Conservation (phyloP, 129 eudicot genomes). For the Lactuca saligna region DNA sequence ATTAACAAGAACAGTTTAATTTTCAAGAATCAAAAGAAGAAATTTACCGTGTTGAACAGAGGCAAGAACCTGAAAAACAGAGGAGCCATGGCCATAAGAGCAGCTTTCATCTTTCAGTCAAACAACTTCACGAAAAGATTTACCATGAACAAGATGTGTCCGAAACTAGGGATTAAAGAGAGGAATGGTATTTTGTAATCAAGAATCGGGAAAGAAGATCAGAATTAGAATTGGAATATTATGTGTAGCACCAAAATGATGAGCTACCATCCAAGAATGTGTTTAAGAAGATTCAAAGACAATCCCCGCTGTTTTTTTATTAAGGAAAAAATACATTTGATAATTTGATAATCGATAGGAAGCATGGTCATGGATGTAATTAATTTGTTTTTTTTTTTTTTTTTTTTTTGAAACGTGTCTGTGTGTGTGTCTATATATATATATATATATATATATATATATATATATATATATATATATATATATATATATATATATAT, state of each 20-base stretch:
- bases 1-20: neutral
- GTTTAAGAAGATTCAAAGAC: neutral
- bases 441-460: too few species aligned
- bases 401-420: too few species aligned
- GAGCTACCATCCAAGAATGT: constrained; percentile 33
- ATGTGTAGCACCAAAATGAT: constrained; percentile 5
- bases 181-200: neutral
- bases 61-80: constrained; percentile 8
- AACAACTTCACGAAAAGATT: constrained; percentile 1
- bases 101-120: neutral
- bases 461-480: too few species aligned
- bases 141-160: neutral
- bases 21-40: neutral
- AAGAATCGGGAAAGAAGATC: neutral
- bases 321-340: constrained; percentile 7
- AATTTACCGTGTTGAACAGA: constrained; percentile 1
- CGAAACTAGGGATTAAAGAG: neutral
- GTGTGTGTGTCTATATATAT: too few species aligned
- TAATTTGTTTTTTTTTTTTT: too few species aligned
- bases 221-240: constrained; percentile 11
- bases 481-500: too few species aligned
- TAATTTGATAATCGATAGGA: neutral
- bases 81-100: neutral
- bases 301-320: constrained; percentile 1
- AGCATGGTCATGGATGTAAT: neutral